These are phyloP conservation scores for Chrysoporthe puriensis DNA, from an alignment of 2,329 filamentous ascomycete genomes.

Conservation along the genomic window DNA sequence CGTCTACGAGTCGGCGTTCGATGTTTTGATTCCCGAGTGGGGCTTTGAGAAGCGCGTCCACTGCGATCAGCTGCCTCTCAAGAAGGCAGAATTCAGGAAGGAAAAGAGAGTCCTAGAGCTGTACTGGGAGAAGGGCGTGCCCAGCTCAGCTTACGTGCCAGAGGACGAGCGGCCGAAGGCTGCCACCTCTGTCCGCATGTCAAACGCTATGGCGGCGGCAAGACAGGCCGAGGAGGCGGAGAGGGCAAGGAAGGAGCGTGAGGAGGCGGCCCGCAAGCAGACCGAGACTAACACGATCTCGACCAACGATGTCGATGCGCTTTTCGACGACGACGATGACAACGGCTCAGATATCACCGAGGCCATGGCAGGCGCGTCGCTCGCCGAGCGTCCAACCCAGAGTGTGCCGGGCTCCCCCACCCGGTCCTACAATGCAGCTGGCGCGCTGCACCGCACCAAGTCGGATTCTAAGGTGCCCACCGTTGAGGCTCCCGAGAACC, in stretches of 20 bases:
- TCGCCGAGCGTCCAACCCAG: slow-evolving; percentile 88
- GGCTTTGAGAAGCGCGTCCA: slow-evolving; percentile 99
- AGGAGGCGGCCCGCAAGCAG: slow-evolving; percentile 89
- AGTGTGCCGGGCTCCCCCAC: slow-evolving; percentile 92
- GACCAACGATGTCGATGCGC: slow-evolving; percentile 88
- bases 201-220: slow-evolving; percentile 75
- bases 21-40: slow-evolving; percentile 96
- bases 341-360: slow-evolving; percentile 88
- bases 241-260: slow-evolving; percentile 80
- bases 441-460: slow-evolving; percentile 80
- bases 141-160: slow-evolving; percentile 92
- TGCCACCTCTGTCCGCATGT: slow-evolving; percentile 71
- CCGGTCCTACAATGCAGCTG: slow-evolving; percentile 68
- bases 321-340: slow-evolving; percentile 93
- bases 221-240: slow-evolving; percentile 82
- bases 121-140: slow-evolving; percentile 99
- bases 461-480: slow-evolving; percentile 91
- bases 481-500: slow-evolving; percentile 74
- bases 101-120: slow-evolving; percentile 92
- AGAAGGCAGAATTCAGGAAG: slow-evolving; percentile 99
- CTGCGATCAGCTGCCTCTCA: slow-evolving; percentile 94
- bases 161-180: slow-evolving; percentile 95
- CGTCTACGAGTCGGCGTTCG: slow-evolving; percentile 98
- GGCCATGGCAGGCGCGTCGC: slow-evolving; percentile 86
- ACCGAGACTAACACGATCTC: slow-evolving; percentile 95